A percentile compares a stretch with the other conserved stretches of the same genome.
Conservation (phyloP, 768 basidiomycete species). For the Pulveroboletus sp. region DNA sequence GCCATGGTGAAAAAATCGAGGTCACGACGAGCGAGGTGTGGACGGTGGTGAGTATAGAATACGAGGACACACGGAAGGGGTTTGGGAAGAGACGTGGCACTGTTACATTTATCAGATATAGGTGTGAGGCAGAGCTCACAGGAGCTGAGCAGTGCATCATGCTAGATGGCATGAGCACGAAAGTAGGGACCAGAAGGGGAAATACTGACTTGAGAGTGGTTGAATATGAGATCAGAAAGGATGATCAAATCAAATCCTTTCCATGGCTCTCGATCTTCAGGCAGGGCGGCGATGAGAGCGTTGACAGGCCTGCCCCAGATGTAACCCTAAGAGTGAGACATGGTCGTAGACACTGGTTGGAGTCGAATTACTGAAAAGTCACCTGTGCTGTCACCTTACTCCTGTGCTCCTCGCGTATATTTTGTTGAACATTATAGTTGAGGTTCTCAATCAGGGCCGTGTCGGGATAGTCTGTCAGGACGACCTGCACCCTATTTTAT, state of each 20-base stretch:
- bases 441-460: constrained; percentile 70
- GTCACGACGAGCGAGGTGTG: constrained; percentile 77
- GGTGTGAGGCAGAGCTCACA: constrained; percentile 46
- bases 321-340: constrained; percentile 51
- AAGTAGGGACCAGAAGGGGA: neutral
- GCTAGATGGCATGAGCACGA: constrained; percentile 40
- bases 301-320: constrained; percentile 68
- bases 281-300: constrained; percentile 26
- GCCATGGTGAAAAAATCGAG: constrained; percentile 77
- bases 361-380: constrained; percentile 23
- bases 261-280: constrained; percentile 12
- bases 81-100: neutral
- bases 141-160: constrained; percentile 73
- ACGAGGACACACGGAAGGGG: constrained; percentile 54
- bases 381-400: constrained; percentile 32
- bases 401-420: constrained; percentile 35
- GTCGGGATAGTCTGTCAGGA: constrained; percentile 94
- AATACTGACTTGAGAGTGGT: constrained; percentile 75
- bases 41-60: constrained; percentile 87
- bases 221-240: constrained; percentile 91
- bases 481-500: constrained; percentile 43
- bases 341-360: constrained; percentile 18
- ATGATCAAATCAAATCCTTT: constrained; percentile 72
- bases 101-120: constrained; percentile 16
- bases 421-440: constrained; percentile 56